phyloP scores from a whole-genome alignment of 306 rosid genomes.

The Casuarina equisetifolia region DNA sequence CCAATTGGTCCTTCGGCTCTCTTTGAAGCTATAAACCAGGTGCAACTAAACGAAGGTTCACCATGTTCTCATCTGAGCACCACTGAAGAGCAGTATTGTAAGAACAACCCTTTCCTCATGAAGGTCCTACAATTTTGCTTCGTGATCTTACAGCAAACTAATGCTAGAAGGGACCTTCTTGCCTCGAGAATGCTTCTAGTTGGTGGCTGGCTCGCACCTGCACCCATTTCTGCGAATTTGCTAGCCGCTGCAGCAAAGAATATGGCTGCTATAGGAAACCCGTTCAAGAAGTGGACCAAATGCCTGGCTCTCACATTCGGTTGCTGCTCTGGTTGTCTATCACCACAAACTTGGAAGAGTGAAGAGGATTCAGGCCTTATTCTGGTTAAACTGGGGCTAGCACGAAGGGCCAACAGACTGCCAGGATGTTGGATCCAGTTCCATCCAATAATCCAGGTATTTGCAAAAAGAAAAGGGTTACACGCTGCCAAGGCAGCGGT shows the following conservation, averaged over 20 bases:
- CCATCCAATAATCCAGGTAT: constrained; percentile 72
- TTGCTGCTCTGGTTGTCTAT: constrained; percentile 47
- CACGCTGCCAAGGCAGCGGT: constrained; percentile 63
- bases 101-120: constrained; percentile 71
- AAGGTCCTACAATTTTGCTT: constrained; percentile 61
- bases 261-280: constrained; percentile 40
- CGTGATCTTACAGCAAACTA: constrained; percentile 48
- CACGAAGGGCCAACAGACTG: constrained; percentile 47
- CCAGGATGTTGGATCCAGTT: constrained; percentile 71
- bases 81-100: constrained; percentile 67
- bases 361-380: constrained; percentile 74
- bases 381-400: constrained; percentile 69
- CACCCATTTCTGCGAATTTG: constrained; percentile 58
- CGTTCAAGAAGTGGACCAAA: constrained; percentile 57
- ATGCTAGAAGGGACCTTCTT: constrained; percentile 41
- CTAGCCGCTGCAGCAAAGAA: constrained; percentile 58
- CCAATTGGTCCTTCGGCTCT: constrained; percentile 59
- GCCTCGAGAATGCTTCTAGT: constrained; percentile 77
- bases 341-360: constrained; percentile 62
- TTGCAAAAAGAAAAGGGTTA: constrained; percentile 58
- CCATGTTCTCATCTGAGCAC: constrained; percentile 48
- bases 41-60: constrained; percentile 47
- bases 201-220: constrained; percentile 72
- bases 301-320: constrained; percentile 36
- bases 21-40: constrained; percentile 61